Base-by-base conservation (phyloP, 106 monocot genomes). In the Vanilla planifolia region DNA sequence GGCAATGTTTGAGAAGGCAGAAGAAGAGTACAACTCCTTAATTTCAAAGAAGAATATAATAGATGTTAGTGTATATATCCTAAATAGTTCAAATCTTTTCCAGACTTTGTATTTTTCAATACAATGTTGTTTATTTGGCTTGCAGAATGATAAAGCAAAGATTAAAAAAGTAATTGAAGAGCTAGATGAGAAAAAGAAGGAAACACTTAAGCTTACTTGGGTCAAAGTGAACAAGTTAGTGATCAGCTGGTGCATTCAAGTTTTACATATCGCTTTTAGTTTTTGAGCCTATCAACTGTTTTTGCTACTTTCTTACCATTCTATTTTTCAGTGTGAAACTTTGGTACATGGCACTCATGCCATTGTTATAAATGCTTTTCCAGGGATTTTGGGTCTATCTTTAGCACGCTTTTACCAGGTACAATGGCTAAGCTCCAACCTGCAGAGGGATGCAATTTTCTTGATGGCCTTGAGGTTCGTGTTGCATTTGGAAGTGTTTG, bases 341-440 rank as follows among this genome's bases (percentile, higher is more conserved):
- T 20, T 57, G 19, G 33, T 19, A 3, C 57, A 3, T 34, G 11
- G 20, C 3, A 21, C 5, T 28, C 46, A 10, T 59, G 43, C 41
- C 59, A 20, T n/a, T 19, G 7, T 32, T 22, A 11, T 29, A 68
- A 26, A 5, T 24, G 19, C 32, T n/a, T 76, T 64, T 70, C 33
- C 83, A 98, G 98, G 79, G 98, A 98, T 75, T 98, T 98, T 81
- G 98, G 98, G 21, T 92, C 91, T 25, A 98, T 98, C 30, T 98
- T 98, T 67, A 85, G 84, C 30, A 98, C 98, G 0, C 85, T 98
- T 65, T 68, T 98, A 50, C 98, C 98, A 6, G 98, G 98, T 1
- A 85, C 98, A 57, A 92, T 85, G 88, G 84, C 98, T 45, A 92
- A 92, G 47, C 85, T 98, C 48, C 87, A 98, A 44, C 92, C 98